Conservation (phyloP, 768 basidiomycete genomes). For the Termitomyces sp. region DNA sequence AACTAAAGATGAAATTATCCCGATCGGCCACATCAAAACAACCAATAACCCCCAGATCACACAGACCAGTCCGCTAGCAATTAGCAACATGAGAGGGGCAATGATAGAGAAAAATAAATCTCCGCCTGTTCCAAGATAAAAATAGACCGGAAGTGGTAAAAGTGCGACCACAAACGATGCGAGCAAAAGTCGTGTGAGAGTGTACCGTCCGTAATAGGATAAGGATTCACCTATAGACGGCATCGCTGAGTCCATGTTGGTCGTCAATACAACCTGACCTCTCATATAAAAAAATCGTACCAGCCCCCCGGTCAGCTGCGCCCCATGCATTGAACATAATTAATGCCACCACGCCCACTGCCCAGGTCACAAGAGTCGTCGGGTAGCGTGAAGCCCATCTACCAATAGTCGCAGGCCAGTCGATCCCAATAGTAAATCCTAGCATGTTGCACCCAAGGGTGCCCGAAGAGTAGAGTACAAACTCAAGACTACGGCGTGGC, state of each 20-base stretch:
- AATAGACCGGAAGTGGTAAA: constrained; percentile 52
- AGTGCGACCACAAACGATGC: constrained; percentile 43
- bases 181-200: constrained; percentile 39
- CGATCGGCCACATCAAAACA: constrained; percentile 44
- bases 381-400: constrained; percentile 73
- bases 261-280: not conserved
- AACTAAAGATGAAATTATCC: constrained; percentile 25
- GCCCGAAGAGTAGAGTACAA: constrained; percentile 59
- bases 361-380: constrained; percentile 69
- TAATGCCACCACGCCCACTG: constrained; percentile 62
- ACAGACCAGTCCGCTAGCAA: constrained; percentile 63
- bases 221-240: constrained; percentile 52
- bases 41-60: constrained; percentile 54
- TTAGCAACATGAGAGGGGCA: constrained; percentile 52
- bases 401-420: constrained; percentile 70
- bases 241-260: constrained; percentile 28
- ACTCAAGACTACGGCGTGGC: constrained; percentile 36
- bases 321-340: constrained; percentile 53
- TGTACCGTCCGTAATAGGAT: constrained; percentile 31
- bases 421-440: constrained; percentile 52
- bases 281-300: constrained; percentile 11
- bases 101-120: constrained; percentile 44
- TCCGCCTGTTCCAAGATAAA: constrained; percentile 60
- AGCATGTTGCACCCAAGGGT: constrained; percentile 42
- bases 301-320: constrained; percentile 24